Evolutionary conservation across 805 yeast genomes (phyloP), one percentile per base, ranked within the genome.

Genomic region (Kodamaea jinghongensis): DNA sequence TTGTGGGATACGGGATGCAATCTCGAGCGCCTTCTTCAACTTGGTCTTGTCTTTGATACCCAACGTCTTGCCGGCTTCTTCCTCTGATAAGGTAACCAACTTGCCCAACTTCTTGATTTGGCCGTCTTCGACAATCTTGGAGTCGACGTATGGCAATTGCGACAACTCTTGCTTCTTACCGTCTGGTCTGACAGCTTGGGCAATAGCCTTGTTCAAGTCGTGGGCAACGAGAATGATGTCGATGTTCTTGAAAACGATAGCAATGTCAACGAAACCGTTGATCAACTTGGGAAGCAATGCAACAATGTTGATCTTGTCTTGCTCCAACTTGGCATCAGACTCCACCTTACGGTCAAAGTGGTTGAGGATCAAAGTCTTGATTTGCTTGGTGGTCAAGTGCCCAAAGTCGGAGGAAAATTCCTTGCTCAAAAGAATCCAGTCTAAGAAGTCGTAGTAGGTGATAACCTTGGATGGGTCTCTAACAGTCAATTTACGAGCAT

Each of bases 91-190:
- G 9, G 84, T 78, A 46, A 83, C 71, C 37, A 86, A 63, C 57
- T 84, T 86, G 36, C 93, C 90, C 36, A 86, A 55, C 44, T 84
- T 83, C 39, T 72, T 69, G 34, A 84, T 65, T n/a, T 64, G 60
- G 43, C 70, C 66, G 1, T 54, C 45, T 39, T 63, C 60, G 30
- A 79, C 74, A 15, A 63, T 66, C 14, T 71, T 63, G 10, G 66
- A 51, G 44, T 79, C 71, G 28, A 86, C 86, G 42, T 78, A 78
- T 23, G 96, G 96, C 46, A 91, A 73, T 67, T 93, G 98, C 44
- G 85, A 70, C 38, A 85, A 67, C 59, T 85, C 88, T 41, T 80
- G 80, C 50, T 76, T 70, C 43, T 65, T 64, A 10, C 70, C 68
- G 51, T 70, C 51, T 41, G 77, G 65, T 50, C 70, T 56, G 67